These are phyloP conservation scores for Colletotrichum sp. DNA, from an alignment of 2,329 filamentous ascomycete genomes.

Conservation along the genomic window DNA sequence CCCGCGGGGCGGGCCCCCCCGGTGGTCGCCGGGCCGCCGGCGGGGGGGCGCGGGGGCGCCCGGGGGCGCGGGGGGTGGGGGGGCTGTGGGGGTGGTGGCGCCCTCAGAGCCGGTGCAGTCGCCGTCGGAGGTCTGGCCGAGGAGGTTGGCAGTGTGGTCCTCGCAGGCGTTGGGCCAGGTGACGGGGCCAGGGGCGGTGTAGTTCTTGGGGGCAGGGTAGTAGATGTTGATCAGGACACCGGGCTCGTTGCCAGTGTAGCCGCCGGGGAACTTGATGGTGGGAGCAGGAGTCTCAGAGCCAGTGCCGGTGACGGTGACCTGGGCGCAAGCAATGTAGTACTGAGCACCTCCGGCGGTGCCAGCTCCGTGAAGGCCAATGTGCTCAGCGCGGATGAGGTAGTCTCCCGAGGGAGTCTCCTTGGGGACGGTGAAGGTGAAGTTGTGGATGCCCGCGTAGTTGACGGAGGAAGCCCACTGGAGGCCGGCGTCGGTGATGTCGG, in stretches of 20 bases:
- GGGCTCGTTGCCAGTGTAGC: constrained; percentile 35
- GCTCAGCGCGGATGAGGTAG: constrained; percentile 41
- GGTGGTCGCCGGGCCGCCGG: too few species aligned
- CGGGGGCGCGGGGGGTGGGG: too few species aligned
- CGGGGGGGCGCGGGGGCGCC: too few species aligned
- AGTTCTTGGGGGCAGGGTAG: constrained; percentile 36
- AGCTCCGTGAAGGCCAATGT: constrained; percentile 38
- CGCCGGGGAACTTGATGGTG: constrained; percentile 36
- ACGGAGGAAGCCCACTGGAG: constrained; percentile 36
- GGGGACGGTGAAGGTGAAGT: constrained; percentile 46
- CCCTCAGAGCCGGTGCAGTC: constrained; percentile 35
- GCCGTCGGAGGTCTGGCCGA: constrained; percentile 34
- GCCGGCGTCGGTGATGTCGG: constrained; percentile 29
- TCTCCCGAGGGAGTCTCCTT: constrained; percentile 37
- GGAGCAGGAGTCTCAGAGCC: constrained; percentile 33
- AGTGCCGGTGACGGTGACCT: constrained; percentile 36
- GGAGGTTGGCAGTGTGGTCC: constrained; percentile 41
- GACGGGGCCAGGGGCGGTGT: constrained; percentile 35
- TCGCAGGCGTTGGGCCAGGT: constrained; percentile 38
- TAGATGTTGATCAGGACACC: constrained; percentile 39
- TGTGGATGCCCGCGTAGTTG: constrained; percentile 32
- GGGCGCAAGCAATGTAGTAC: constrained; percentile 41
- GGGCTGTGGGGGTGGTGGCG: constrained; percentile 15
- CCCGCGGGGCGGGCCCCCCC: too few species aligned
- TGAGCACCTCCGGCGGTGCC: constrained; percentile 35